Base-by-base conservation (phyloP, 371 early-diverging fungal genomes). In the Mortierella sp. region DNA sequence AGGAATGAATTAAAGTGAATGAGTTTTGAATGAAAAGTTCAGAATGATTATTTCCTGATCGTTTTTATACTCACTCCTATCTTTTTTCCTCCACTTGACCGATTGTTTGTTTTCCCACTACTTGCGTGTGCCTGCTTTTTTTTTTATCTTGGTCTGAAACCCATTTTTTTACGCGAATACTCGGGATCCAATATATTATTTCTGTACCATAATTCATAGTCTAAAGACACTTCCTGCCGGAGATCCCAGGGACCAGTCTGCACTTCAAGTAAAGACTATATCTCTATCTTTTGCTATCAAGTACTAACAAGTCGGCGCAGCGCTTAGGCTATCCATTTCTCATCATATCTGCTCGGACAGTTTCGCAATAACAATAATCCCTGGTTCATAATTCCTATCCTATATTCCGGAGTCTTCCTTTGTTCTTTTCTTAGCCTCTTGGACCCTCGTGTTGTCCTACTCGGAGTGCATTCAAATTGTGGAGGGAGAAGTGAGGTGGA, bases 61-160 rank as follows among this genome's bases (percentile, higher is more conserved):
- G 1, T 9, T 57, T 57, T 57, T 57, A 57, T 57, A 57, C 57
- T 35, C n/a, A n/a, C n/a, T 34, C 34, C 0, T 9, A 12, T 2
- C 31, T 57, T 15, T 13, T 10, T 54, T 35, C 35, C 9, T 35
- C 9, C 35, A 35, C 9, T 6, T 9, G 35, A 3, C 35, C 57
- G 17, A 34, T 22, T 57, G 57, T 35, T 35, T 35, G n/a, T 57
- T 57, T 57, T 57, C 57, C 55, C 35, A 31, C 10, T 34, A n/a
- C 32, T 31, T 54, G 54, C 54, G n/a, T 17, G 54, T 54, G 54
- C 19, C 54, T 54, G 54, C 54, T 54, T 54, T 54, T 54, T 54
- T 28, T 51, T 51, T 19, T 6, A 13, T n/a, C 19, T 47, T 15
- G 4, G 4, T 47, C 0, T 0, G 15, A 22, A 8, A 22, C 57